Percentiles rank a stretch among this genome's conserved stretches.
phyloP scores from a whole-genome alignment of 2,329 filamentous ascomycete genomes.

The Fusarium clavum region DNA sequence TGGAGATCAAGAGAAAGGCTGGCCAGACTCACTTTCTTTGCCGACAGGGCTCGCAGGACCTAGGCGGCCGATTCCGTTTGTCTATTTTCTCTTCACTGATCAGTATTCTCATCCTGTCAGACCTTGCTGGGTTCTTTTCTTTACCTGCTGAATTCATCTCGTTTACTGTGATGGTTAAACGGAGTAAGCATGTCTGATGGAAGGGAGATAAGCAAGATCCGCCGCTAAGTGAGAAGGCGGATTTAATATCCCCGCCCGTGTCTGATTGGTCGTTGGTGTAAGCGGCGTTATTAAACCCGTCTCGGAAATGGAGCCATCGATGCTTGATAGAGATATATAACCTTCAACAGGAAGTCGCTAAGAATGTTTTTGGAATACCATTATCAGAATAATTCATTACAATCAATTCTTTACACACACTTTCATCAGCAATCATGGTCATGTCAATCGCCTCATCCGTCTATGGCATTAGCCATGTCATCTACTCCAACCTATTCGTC shows the following conservation, averaged over 20 bases:
- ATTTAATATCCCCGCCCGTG: slow-evolving; percentile 28
- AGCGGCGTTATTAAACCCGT: slow-evolving; percentile 34
- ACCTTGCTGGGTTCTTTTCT: neutral
- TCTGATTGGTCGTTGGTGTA: neutral
- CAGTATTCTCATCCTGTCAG: neutral
- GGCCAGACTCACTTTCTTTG: slow-evolving; percentile 46
- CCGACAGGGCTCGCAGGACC: slow-evolving; percentile 52
- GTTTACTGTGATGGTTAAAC: neutral
- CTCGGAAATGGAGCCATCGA: neutral
- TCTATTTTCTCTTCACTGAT: slow-evolving; percentile 38
- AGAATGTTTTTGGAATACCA: rapidly evolving
- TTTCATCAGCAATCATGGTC: slow-evolving; percentile 2
- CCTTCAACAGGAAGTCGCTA: neutral
- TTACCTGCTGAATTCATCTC: slow-evolving; percentile 13
- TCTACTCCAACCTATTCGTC: slow-evolving; percentile 39
- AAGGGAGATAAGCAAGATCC: slow-evolving; percentile 24
- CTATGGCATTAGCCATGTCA: slow-evolving; percentile 15
- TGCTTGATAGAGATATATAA: neutral
- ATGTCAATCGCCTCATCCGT: slow-evolving; percentile 32
- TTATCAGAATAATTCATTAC: neutral
- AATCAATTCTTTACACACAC: neutral
- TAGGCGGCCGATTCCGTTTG: slow-evolving; percentile 51
- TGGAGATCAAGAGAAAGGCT: neutral
- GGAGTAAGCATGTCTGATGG: neutral
- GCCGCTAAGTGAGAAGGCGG: slow-evolving; percentile 12